These are phyloP conservation scores for Delitschia confertaspora DNA, from an alignment of 495 filamentous ascomycete species.

Conservation along the genomic window DNA sequence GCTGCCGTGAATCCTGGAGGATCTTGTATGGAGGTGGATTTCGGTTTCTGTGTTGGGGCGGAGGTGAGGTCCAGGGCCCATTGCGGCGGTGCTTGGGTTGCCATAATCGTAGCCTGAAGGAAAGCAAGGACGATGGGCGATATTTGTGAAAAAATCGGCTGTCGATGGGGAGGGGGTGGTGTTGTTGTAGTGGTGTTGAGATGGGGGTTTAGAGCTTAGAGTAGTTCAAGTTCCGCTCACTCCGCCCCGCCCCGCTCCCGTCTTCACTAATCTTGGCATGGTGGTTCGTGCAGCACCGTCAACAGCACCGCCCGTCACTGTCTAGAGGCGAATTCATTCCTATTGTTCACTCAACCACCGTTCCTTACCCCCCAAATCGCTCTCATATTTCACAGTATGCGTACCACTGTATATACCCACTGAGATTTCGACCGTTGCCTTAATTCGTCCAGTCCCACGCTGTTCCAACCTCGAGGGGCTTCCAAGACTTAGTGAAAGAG, in stretches of 20 bases:
- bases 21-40: slow-evolving; percentile 60
- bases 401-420: not conserved
- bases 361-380: not conserved
- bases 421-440: slow-evolving; percentile 2
- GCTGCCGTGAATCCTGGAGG: slow-evolving; percentile 74
- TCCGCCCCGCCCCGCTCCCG: too few species aligned
- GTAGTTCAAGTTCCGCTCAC: too few species aligned
- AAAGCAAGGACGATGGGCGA: not conserved
- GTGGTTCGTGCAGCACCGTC: too few species aligned
- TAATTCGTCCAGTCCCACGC: not conserved
- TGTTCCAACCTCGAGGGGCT: slow-evolving; percentile 2
- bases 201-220: not conserved
- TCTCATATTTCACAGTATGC: slow-evolving; percentile 1
- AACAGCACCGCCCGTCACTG: too few species aligned
- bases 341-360: not conserved
- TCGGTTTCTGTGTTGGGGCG: slow-evolving; percentile 51
- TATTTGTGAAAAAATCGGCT: not conserved
- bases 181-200: slow-evolving; percentile 3
- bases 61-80: slow-evolving; percentile 74
- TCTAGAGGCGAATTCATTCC: too few species aligned
- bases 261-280: not conserved
- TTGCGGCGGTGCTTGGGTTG: slow-evolving; percentile 53
- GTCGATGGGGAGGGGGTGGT: not conserved
- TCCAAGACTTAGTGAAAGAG: slow-evolving; percentile 16
- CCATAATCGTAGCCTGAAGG: slow-evolving; percentile 7